These are phyloP conservation scores for Neurospora discreta DNA, from an alignment of 495 filamentous ascomycete genomes.

Conservation along the genomic window DNA sequence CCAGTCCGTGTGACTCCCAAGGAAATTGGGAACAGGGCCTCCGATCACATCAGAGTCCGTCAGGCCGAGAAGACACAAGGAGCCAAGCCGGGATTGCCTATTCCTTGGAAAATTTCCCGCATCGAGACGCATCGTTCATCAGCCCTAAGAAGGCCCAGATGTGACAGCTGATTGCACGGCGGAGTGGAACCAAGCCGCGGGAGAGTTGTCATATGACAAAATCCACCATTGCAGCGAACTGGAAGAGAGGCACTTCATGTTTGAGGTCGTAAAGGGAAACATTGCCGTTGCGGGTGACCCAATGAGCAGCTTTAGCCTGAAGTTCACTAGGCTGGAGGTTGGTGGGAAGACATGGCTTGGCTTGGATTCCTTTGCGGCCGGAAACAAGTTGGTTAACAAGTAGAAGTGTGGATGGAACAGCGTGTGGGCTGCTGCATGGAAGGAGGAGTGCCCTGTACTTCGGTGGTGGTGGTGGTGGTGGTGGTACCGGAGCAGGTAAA, in stretches of 20 bases:
- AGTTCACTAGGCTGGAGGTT: not conserved
- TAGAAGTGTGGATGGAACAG: not conserved
- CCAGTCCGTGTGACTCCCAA: not conserved
- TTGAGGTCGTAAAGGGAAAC: not conserved
- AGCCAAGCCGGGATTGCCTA: not conserved
- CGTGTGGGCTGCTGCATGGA: not conserved
- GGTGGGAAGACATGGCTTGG: not conserved
- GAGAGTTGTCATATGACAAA: not conserved
- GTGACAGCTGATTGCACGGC: not conserved
- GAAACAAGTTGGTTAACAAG: not conserved
- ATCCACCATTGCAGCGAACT: not conserved
- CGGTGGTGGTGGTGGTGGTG: not conserved
- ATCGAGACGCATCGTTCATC: not conserved
- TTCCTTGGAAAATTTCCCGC: constrained; percentile 1
- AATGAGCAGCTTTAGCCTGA: not conserved
- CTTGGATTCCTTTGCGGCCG: not conserved
- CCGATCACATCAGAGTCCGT: not conserved
- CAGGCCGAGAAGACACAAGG: not conserved
- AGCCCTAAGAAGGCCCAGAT: not conserved
- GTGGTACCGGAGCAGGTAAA: not conserved
- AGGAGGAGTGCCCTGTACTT: not conserved
- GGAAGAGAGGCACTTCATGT: not conserved
- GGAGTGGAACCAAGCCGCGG: not conserved
- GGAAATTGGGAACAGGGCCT: not conserved
- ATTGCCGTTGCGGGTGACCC: not conserved